Evolutionary conservation across 2,329 filamentous ascomycete species (phyloP).

Genomic region (Apiospora kogelbergensis): DNA sequence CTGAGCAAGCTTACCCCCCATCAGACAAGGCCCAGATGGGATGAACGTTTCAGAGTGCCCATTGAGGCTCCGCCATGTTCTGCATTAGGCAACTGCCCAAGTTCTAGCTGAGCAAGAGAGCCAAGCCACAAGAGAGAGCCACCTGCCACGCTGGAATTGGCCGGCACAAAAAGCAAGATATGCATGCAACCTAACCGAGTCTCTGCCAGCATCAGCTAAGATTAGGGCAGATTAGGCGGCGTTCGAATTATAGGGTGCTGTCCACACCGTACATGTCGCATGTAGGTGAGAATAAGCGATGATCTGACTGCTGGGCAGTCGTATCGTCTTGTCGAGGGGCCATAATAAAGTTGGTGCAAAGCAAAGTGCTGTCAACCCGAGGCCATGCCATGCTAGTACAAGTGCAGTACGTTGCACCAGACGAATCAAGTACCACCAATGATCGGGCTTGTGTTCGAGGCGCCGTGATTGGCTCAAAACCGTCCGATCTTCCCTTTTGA

Average conservation of each 20-base stretch:
- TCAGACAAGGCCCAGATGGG: background rate
- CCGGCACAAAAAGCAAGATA: constrained; percentile 4
- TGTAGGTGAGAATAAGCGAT: background rate
- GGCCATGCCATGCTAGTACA: background rate
- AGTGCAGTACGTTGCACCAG: constrained; percentile 1
- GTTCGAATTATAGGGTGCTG: background rate
- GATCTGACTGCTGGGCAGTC: background rate
- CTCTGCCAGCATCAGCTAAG: background rate
- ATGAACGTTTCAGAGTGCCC: constrained; percentile 3
- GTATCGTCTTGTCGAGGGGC: background rate
- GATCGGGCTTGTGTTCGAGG: background rate
- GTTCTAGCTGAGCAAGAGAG: background rate
- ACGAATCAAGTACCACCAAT: constrained; percentile 3
- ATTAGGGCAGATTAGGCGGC: background rate
- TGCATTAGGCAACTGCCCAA: background rate
- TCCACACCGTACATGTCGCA: background rate
- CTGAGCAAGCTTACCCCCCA: background rate
- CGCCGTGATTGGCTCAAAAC: background rate
- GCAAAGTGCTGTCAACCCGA: background rate
- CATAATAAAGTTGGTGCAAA: background rate
- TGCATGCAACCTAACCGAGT: background rate
- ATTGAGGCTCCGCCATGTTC: background rate
- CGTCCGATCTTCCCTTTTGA: constrained; percentile 5
- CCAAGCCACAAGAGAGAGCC: background rate
- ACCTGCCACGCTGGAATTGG: background rate